These are phyloP conservation scores for Silene latifolia DNA, from an alignment of 148 eudicot genomes.

Conservation along the genomic window DNA sequence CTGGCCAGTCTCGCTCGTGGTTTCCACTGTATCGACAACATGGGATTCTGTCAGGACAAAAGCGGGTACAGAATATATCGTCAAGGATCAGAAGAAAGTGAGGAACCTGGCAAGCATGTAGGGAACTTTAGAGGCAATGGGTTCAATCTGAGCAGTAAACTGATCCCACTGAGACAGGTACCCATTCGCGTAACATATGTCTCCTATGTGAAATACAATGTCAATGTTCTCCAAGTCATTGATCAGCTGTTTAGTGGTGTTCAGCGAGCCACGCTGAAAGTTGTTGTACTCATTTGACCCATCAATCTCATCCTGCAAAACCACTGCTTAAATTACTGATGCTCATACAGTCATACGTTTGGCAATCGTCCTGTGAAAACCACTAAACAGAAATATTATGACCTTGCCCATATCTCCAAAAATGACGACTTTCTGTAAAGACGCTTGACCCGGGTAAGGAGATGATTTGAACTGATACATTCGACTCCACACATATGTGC, in stretches of 20 bases:
- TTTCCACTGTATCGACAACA: slow-evolving; percentile 45
- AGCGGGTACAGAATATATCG: too few relatives aligned
- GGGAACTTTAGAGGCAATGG: slow-evolving; percentile 73
- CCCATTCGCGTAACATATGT: slow-evolving; percentile 80
- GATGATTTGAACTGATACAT: slow-evolving; percentile 49
- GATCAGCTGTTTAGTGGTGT: slow-evolving; percentile 79
- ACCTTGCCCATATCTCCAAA: slow-evolving; percentile 92
- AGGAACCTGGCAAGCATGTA: slow-evolving; percentile 86
- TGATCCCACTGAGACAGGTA: slow-evolving; percentile 98
- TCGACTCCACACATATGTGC: slow-evolving; percentile 55
- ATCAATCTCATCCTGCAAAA: slow-evolving; percentile 56
- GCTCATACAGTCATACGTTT: too few relatives aligned
- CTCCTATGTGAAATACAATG: slow-evolving; percentile 87
- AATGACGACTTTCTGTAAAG: slow-evolving; percentile 52
- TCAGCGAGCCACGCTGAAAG: slow-evolving; percentile 85
- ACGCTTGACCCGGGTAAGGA: slow-evolving; percentile 73
- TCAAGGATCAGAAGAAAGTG: too few relatives aligned
- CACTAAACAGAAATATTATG: not conserved
- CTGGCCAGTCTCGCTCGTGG: slow-evolving; percentile 70
- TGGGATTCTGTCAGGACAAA: not conserved
- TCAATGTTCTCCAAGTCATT: slow-evolving; percentile 66
- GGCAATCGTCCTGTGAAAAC: too few relatives aligned
- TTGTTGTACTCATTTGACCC: slow-evolving; percentile 86
- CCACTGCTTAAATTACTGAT: not conserved
- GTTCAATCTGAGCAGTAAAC: slow-evolving; percentile 83